Conservation (phyloP, 768 basidiomycete genomes). For the Asterophora lycoperdoides region DNA sequence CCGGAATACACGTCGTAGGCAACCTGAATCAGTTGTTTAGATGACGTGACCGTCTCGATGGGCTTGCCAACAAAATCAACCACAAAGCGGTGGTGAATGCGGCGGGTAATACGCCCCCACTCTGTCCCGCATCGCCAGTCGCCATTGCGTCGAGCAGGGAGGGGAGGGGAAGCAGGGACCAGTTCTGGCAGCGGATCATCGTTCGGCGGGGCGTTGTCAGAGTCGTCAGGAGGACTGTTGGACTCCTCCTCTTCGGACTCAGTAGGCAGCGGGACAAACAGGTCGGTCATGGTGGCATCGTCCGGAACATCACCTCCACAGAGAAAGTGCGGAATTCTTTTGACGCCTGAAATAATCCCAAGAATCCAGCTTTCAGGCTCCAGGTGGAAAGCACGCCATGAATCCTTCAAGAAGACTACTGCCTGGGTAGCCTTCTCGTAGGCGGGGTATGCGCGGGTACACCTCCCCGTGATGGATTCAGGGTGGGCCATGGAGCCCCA, state of each 20-base stretch:
- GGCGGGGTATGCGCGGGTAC: constrained; percentile 16
- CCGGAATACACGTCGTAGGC: constrained; percentile 22
- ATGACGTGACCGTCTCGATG: constrained; percentile 11
- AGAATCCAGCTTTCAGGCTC: constrained; percentile 20
- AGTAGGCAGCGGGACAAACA: background rate
- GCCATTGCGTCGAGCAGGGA: background rate
- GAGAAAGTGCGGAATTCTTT: constrained; percentile 22
- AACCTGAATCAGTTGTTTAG: constrained; percentile 18
- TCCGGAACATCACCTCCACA: constrained; percentile 26
- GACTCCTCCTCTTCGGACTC: background rate
- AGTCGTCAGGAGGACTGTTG: background rate
- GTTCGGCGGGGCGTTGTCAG: constrained; percentile 6
- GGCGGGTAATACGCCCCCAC: constrained; percentile 4
- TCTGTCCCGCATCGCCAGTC: constrained; percentile 14
- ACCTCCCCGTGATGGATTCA: constrained; percentile 11
- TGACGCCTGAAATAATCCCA: constrained; percentile 13
- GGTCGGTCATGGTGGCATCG: constrained; percentile 16
- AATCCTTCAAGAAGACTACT: constrained; percentile 30
- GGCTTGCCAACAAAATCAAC: constrained; percentile 15
- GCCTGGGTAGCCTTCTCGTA: constrained; percentile 16
- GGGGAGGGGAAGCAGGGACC: background rate
- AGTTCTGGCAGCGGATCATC: constrained; percentile 1
- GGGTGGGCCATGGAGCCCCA: constrained; percentile 7
- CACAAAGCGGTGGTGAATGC: constrained; percentile 20
- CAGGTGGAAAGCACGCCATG: constrained; percentile 17